Evolutionary conservation across 169 alveolate genomes (phyloP).

Genomic region (Plasmodium fragile): DNA sequence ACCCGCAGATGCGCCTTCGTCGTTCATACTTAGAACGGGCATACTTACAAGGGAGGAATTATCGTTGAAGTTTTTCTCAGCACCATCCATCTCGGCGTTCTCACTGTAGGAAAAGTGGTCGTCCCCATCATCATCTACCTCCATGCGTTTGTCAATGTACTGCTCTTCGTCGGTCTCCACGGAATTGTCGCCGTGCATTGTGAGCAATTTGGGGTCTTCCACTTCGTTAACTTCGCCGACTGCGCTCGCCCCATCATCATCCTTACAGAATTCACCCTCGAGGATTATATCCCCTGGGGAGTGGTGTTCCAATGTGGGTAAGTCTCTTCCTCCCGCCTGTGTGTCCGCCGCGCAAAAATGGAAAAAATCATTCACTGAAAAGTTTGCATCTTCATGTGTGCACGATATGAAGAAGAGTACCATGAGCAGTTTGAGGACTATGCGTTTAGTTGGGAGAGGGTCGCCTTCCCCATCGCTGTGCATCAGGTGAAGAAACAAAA

Average conservation of each 20-base stretch:
- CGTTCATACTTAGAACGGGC: not conserved
- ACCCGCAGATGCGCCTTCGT: not conserved
- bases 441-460: not conserved
- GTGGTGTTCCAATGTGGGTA: not conserved
- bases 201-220: not conserved
- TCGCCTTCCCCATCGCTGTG: not conserved
- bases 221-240: not conserved
- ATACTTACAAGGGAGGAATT: not conserved
- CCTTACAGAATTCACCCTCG: not conserved
- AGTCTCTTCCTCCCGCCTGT: not conserved
- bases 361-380: not conserved
- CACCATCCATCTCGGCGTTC: not conserved
- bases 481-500: not conserved
- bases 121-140: not conserved
- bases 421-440: constrained; percentile 11
- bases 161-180: not conserved
- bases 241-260: not conserved
- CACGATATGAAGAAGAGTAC: not conserved
- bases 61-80: not conserved
- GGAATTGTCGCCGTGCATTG: not conserved
- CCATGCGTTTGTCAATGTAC: not conserved
- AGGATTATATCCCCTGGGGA: not conserved
- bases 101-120: not conserved
- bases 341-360: not conserved
- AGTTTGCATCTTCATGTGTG: not conserved